Percentiles rank a stretch among this genome's conserved stretches.
These are phyloP conservation scores for Ramaria rubella DNA, from an alignment of 768 basidiomycete species.

Conservation along the genomic window DNA sequence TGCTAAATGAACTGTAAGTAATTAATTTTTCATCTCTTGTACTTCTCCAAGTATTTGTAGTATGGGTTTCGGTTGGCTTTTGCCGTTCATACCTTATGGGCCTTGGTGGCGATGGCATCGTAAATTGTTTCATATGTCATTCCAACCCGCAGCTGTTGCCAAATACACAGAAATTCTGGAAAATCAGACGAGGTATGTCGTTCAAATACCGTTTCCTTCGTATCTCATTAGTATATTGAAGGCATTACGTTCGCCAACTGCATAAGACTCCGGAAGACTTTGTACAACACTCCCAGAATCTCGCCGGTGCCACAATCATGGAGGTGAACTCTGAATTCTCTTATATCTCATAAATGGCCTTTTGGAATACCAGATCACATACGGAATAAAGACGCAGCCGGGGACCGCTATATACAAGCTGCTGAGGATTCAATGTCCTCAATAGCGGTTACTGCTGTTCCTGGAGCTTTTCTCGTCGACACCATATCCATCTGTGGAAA, in stretches of 20 bases:
- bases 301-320: conserved; percentile 30
- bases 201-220: neutral
- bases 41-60: neutral
- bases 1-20: conserved; percentile 4
- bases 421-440: conserved; percentile 26
- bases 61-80: conserved; percentile 29
- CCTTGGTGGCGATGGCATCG: conserved; percentile 26
- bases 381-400: conserved; percentile 34
- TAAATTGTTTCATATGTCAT: conserved; percentile 24
- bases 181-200: neutral
- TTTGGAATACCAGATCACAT: conserved; percentile 19
- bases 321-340: conserved; percentile 15
- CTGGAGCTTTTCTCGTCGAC: conserved; percentile 27
- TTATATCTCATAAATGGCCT: neutral
- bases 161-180: neutral
- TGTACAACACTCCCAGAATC: conserved; percentile 28
- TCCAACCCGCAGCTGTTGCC: conserved; percentile 16
- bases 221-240: neutral
- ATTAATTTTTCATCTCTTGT: neutral
- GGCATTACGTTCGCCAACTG: conserved; percentile 21
- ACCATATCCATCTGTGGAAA: conserved; percentile 23
- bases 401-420: conserved; percentile 33
- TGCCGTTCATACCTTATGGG: conserved; percentile 25
- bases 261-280: conserved; percentile 34
- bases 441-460: conserved; percentile 21